phyloP scores from a whole-genome alignment of 2,329 filamentous ascomycete genomes.

The Juglanconis oblonga region DNA sequence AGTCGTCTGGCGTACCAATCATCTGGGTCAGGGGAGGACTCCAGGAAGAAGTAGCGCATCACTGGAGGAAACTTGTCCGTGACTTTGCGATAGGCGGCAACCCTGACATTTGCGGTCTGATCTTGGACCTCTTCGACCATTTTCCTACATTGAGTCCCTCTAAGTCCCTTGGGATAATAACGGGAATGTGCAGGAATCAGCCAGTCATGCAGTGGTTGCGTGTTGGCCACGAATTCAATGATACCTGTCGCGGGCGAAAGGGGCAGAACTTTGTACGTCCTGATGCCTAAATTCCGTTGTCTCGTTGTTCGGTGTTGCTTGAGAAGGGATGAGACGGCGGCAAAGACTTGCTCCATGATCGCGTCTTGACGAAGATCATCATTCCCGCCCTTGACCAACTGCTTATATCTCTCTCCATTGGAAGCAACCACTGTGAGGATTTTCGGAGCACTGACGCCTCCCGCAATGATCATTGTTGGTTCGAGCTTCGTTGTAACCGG shows the following conservation, averaged over 20 bases:
- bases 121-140: slow-evolving; percentile 72
- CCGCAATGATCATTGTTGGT: slow-evolving; percentile 77
- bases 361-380: slow-evolving; percentile 96
- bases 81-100: slow-evolving; percentile 74
- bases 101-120: slow-evolving; percentile 65
- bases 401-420: slow-evolving; percentile 78
- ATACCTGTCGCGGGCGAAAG: slow-evolving; percentile 81
- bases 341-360: slow-evolving; percentile 99
- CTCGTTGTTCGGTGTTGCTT: slow-evolving; percentile 83
- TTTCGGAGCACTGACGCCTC: slow-evolving; percentile 89
- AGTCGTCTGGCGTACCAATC: slow-evolving; percentile 91
- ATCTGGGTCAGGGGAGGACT: slow-evolving; percentile 88
- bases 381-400: slow-evolving; percentile 91
- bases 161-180: slow-evolving; percentile 83
- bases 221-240: slow-evolving; percentile 96
- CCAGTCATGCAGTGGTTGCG: slow-evolving; percentile 87
- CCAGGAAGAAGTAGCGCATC: slow-evolving; percentile 96
- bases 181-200: slow-evolving; percentile 84
- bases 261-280: slow-evolving; percentile 96
- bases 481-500: slow-evolving; percentile 73
- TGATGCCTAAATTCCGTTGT: slow-evolving; percentile 82
- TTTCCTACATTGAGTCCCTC: slow-evolving; percentile 71
- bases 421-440: slow-evolving; percentile 79
- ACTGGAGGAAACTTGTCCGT: slow-evolving; percentile 85
- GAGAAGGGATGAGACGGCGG: slow-evolving; percentile 86